phyloP scores from a whole-genome alignment of 768 basidiomycete species.

The Kwoniella shandongensis region DNA sequence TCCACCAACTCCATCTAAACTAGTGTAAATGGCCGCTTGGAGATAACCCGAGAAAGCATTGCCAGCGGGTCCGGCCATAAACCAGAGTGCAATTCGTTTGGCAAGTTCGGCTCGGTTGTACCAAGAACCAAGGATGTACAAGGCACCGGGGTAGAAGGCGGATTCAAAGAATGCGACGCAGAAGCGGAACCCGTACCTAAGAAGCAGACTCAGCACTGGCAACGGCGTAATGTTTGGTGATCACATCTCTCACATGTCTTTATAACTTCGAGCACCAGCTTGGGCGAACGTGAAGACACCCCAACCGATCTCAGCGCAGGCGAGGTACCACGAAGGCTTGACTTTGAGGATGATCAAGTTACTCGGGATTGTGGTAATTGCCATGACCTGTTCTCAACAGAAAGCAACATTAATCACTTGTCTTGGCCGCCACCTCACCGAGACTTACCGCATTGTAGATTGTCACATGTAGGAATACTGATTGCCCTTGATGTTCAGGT shows the following conservation, averaged over 20 bases:
- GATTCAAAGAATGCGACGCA: conserved; percentile 20
- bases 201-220: not conserved
- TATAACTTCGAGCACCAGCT: conserved; percentile 20
- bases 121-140: conserved; percentile 21
- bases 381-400: not conserved
- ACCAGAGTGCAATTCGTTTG: conserved; percentile 26
- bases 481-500: conserved; percentile 30
- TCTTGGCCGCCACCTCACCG: not conserved
- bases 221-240: not conserved
- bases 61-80: conserved; percentile 19
- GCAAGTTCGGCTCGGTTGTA: conserved; percentile 19
- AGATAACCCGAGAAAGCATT: conserved; percentile 24
- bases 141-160: conserved; percentile 8
- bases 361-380: conserved; percentile 16
- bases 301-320: conserved; percentile 30
- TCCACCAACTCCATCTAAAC: conserved; percentile 19
- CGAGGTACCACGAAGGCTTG: conserved; percentile 19
- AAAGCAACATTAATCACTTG: not conserved
- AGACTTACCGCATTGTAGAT: conserved; percentile 28
- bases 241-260: conserved; percentile 16
- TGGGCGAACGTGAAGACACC: conserved; percentile 31
- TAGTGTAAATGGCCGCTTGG: conserved; percentile 23
- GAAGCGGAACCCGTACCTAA: conserved; percentile 26
- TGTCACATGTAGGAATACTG: conserved; percentile 31
- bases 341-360: conserved; percentile 27